Evolutionary conservation across 768 basidiomycete genomes (phyloP).

Genomic region (Clitopilus passeckerianus): DNA sequence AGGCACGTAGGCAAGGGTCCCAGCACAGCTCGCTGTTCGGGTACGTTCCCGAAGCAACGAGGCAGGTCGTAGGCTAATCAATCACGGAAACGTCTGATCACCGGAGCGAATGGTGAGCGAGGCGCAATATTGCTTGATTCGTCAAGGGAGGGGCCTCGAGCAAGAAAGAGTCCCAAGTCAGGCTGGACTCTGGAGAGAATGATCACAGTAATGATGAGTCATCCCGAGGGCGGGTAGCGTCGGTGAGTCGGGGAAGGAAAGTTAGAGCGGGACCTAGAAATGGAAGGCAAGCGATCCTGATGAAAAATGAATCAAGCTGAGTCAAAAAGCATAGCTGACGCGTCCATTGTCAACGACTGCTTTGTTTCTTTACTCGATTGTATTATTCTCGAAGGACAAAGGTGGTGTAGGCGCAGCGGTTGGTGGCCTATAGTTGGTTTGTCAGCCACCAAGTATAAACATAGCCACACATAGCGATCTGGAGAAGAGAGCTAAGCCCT

Average conservation of each 20-base stretch:
- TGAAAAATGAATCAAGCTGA: neutral
- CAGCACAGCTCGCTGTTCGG: neutral
- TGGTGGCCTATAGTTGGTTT: constrained; percentile 1
- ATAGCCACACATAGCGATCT: constrained; percentile 6
- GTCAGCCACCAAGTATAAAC: constrained; percentile 13
- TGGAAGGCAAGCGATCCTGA: too few species aligned
- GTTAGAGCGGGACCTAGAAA: neutral
- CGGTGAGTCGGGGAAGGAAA: neutral
- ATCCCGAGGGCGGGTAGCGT: neutral
- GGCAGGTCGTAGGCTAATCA: neutral
- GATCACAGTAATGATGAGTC: neutral
- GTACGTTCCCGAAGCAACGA: neutral
- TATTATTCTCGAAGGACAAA: too few species aligned
- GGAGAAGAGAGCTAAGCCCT: neutral
- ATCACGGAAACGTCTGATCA: neutral
- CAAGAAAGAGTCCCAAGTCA: too few species aligned
- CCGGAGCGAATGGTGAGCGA: neutral
- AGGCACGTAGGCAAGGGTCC: neutral
- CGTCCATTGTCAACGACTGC: neutral
- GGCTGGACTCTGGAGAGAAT: too few species aligned
- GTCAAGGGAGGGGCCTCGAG: too few species aligned
- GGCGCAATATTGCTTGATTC: neutral
- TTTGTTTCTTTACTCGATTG: neutral
- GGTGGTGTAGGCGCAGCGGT: too few species aligned
- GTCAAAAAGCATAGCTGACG: neutral